These are phyloP conservation scores for Colletotrichum echinochloae DNA, from an alignment of 2,329 filamentous ascomycete species.

Conservation along the genomic window DNA sequence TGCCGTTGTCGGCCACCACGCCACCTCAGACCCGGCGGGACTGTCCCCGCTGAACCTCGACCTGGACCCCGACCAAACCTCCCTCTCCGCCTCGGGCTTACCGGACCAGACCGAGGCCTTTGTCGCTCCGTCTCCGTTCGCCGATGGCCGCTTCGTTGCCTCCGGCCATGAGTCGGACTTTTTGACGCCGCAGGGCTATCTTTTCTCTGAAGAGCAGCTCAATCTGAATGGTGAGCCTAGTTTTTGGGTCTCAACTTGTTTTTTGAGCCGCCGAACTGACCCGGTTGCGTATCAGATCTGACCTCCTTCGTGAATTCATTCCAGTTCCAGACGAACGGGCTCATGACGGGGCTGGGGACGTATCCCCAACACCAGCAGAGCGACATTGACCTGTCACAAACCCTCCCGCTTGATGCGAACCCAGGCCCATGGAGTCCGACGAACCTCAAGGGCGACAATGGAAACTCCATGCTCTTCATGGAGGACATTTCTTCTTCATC, in stretches of 20 bases:
- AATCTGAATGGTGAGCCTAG: slow-evolving; percentile 48
- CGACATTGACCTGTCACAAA: slow-evolving; percentile 54
- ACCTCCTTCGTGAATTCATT: slow-evolving; percentile 50
- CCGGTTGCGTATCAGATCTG: slow-evolving; percentile 12
- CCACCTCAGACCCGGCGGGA: slow-evolving; percentile 47
- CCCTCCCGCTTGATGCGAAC: slow-evolving; percentile 47
- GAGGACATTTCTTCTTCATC: slow-evolving; percentile 55
- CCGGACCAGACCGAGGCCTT: slow-evolving; percentile 50
- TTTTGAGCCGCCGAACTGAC: background rate
- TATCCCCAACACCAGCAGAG: slow-evolving; percentile 44
- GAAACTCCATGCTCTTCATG: slow-evolving; percentile 51
- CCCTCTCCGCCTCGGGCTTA: slow-evolving; percentile 51
- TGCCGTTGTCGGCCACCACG: slow-evolving; percentile 57
- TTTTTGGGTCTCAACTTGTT: background rate
- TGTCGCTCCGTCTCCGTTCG: slow-evolving; percentile 45
- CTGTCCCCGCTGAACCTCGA: slow-evolving; percentile 59
- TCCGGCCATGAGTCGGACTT: slow-evolving; percentile 48
- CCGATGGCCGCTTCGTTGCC: slow-evolving; percentile 48
- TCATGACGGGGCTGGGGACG: slow-evolving; percentile 44
- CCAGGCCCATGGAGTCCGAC: slow-evolving; percentile 57
- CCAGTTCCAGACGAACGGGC: slow-evolving; percentile 48
- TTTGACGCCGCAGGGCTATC: slow-evolving; percentile 54
- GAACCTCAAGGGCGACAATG: slow-evolving; percentile 49
- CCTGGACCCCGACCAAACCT: slow-evolving; percentile 54
- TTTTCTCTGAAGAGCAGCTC: slow-evolving; percentile 53